A percentile compares a stretch with the other conserved stretches of the same genome.
These are phyloP conservation scores for Scheffersomyces quercinus DNA, from an alignment of 1,139 yeast genomes.

Conservation along the genomic window DNA sequence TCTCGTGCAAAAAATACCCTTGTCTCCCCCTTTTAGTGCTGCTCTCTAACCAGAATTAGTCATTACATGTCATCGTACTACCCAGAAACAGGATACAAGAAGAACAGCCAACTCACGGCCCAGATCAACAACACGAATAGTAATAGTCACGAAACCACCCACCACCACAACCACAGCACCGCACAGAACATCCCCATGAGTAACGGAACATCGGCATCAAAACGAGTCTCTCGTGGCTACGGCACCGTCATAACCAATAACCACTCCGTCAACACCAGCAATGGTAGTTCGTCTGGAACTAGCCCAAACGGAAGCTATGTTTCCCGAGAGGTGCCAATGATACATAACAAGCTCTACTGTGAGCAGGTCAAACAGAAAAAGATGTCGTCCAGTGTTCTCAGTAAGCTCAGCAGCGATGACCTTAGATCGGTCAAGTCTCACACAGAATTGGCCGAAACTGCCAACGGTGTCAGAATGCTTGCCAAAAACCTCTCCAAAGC, in stretches of 20 bases:
- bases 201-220: too few relatives aligned
- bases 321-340: slow-evolving; percentile 28
- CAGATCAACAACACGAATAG: not conserved
- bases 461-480: slow-evolving; percentile 79
- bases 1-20: too few relatives aligned
- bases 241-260: not conserved
- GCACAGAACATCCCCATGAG: not conserved
- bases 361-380: slow-evolving; percentile 16
- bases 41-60: too few relatives aligned
- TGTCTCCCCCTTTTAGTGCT: too few relatives aligned
- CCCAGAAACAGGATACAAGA: not conserved
- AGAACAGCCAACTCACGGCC: slow-evolving; percentile 5
- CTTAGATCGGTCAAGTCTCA: slow-evolving; percentile 59
- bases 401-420: slow-evolving; percentile 37
- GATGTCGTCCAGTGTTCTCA: slow-evolving; percentile 29
- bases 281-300: slow-evolving; percentile 2
- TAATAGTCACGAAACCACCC: not conserved
- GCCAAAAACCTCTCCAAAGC: slow-evolving; percentile 76
- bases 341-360: slow-evolving; percentile 37
- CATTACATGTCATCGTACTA: too few relatives aligned
- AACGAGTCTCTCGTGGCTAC: not conserved
- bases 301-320: slow-evolving; percentile 5
- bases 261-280: slow-evolving; percentile 1
- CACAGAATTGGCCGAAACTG: slow-evolving; percentile 78
- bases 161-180: not conserved